These are phyloP conservation scores for Cytospora chrysosperma DNA, from an alignment of 2,329 filamentous ascomycete species.

Conservation along the genomic window DNA sequence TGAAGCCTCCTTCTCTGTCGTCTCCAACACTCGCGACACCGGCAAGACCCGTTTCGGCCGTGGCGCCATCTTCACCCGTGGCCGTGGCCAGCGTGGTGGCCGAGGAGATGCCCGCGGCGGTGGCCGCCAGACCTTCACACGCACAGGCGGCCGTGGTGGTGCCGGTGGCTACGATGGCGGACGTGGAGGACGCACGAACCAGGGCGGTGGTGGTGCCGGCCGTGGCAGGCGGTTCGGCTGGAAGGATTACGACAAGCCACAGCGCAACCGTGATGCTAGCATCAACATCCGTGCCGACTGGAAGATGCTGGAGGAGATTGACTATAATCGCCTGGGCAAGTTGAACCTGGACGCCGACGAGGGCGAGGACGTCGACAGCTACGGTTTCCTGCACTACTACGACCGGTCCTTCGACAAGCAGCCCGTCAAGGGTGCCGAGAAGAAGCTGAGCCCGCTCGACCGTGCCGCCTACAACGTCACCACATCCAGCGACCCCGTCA, in stretches of 20 bases:
- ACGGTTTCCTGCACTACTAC: conserved; percentile 98
- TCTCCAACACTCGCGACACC: conserved; percentile 89
- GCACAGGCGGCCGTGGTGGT: conserved; percentile 51
- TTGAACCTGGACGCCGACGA: conserved; percentile 93
- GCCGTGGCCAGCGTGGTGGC: conserved; percentile 74
- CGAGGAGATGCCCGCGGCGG: conserved; percentile 62
- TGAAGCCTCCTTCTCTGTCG: conserved; percentile 95
- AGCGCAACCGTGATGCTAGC: conserved; percentile 91
- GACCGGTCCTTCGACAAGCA: conserved; percentile 94
- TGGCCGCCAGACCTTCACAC: conserved; percentile 61
- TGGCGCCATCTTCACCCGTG: conserved; percentile 85
- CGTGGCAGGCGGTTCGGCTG: conserved; percentile 88
- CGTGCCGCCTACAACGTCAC: conserved; percentile 98
- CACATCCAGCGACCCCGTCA: conserved; percentile 91
- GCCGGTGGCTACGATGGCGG: conserved; percentile 55
- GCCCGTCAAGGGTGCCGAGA: conserved; percentile 83
- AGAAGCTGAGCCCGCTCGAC: conserved; percentile 84
- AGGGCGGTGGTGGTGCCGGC: conserved; percentile 58
- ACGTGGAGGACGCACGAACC: conserved; percentile 30
- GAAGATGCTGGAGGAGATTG: conserved; percentile 95
- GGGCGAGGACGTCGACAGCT: conserved; percentile 91
- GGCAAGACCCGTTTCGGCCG: conserved; percentile 85
- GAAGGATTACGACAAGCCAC: conserved; percentile 98
- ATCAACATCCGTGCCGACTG: conserved; percentile 96
- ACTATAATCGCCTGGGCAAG: conserved; percentile 93